Evolutionary conservation across 78 protist species (phyloP), one percentile per base, ranked within the genome.

Genomic region (Tieghemostelium lacteum): DNA sequence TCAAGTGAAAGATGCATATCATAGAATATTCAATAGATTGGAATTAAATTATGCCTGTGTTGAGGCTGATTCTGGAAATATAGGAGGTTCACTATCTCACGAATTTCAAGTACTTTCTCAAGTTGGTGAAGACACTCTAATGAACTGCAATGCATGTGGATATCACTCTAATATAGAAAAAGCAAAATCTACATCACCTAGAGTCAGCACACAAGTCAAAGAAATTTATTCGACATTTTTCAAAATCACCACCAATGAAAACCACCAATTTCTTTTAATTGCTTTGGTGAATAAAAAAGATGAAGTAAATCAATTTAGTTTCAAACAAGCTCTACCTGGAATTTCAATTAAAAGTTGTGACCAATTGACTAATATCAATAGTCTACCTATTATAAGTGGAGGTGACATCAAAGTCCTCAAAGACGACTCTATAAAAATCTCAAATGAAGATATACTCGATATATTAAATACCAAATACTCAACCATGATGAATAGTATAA

Each of bases 61-160:
- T 17, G 94, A 69, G 40, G 97, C 97, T 22, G 97, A 96, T 31
- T 73, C 85, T n/a, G 97, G 97, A 31, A 75, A 61, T 62, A 96
- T 96, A 40, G 97, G 97, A 49, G 97, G 97, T 19, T 58, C 58
- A 6, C 57, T 20, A 33, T 85, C 94, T 10, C 94, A 96, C 20
- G 97, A 96, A 42, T 91, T 94, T 40, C 97, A 96, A 42, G 94
- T 96, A n/a, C 0, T 93, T 0, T 49, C 95, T 0, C 60, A 86
- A 1, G 86, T 34, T 19, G 96, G 97, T 5, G 96, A 96, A 37
- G 97, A 96, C 70, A 57, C 64, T 14, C 19, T 96, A 26, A 39
- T 96, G 26, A 3, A 34, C 17, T 96, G 97, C 52, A 10, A 28
- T 24, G 22, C 52, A 3, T 83, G 96, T 63, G 58, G 60, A n/a